These are phyloP conservation scores for Miscanthus lutarioriparius DNA, from an alignment of 176 grass and related monocot genomes.

Conservation along the genomic window DNA sequence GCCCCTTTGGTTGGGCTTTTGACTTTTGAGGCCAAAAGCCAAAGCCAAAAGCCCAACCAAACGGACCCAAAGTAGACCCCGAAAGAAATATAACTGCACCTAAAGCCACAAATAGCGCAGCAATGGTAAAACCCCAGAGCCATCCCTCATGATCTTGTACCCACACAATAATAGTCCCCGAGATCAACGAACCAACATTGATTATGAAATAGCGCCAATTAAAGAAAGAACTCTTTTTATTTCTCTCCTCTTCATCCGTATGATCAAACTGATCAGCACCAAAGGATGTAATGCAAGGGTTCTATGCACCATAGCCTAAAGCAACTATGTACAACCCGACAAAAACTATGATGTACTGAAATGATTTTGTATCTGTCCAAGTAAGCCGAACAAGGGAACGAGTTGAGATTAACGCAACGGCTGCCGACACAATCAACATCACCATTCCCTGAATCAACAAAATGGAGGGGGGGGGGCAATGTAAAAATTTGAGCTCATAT, in stretches of 20 bases:
- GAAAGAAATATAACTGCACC: conserved; percentile 57
- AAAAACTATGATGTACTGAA: conserved; percentile 57
- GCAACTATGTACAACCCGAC: conserved; percentile 77
- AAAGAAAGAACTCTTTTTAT: conserved; percentile 76
- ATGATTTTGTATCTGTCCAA: conserved; percentile 44
- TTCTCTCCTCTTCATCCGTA: conserved; percentile 62
- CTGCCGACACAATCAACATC: conserved; percentile 57
- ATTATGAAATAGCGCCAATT: conserved; percentile 71
- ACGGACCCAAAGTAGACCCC: conserved; percentile 53
- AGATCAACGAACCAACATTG: conserved; percentile 62
- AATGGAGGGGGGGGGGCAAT: background rate
- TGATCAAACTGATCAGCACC: conserved; percentile 90
- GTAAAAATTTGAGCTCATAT: background rate
- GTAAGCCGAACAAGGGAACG: conserved; percentile 31
- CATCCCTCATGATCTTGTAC: conserved; percentile 79
- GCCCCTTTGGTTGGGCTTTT: no score
- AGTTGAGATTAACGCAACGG: conserved; percentile 40
- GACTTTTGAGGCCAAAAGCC: no score
- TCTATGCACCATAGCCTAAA: conserved; percentile 64
- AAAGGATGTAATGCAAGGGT: conserved; percentile 75
- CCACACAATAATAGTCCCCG: conserved; percentile 70
- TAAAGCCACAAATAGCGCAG: conserved; percentile 58
- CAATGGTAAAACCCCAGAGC: conserved; percentile 64
- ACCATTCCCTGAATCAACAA: conserved; percentile 58
- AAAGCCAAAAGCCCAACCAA: no score